Evolutionary conservation across 1,139 yeast genomes (phyloP), one percentile per base, ranked within the genome.

Genomic region (Protomyces macrosporus): DNA sequence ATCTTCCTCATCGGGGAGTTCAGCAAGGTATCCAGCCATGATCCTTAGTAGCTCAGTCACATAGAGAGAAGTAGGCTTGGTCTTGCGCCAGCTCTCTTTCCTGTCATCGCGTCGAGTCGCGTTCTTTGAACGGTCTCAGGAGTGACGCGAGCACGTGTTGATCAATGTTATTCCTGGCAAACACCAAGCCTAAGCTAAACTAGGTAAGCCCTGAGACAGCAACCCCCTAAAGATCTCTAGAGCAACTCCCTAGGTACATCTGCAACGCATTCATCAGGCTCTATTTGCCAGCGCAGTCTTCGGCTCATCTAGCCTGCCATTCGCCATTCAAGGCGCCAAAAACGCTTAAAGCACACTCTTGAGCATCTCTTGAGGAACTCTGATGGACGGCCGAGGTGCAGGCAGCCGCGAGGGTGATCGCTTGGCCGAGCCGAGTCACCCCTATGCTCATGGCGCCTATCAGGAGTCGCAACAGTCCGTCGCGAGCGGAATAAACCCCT

Each of bases 401-500:
- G 30, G 48, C 23, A 23, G 30, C 4, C 48, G 48, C n/a, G 48
- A n/a, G 48, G 32, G 12, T 14, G 48, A 42, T 16, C 48, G 10
- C 30, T 42, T 42, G 30, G 48, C 32, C 4, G 48, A 14, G 10
- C 30, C 16, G 23, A 23, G 30, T 10, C 48, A 30, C 6, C 48
- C 48, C 48, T 42, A 42, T 42, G 48, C 48, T 16, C 16, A 42
- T 42, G 48, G 51, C 7, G 62, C 14, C 40, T 58, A 58, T 40
- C 45, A 39, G 23, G 39, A 55, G 42, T 51, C 62, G 14, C 56
- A 36, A 12, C 62, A 55, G 16, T 52, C 62, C 10, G 45, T 58
- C 14, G 62, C 56, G 16, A 58, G 62, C 56, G 56, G 56, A 35
- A 51, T 56, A 14, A 58, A 58, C 34, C 62, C 62, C 23, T 58